A percentile compares a stretch with the other conserved stretches of the same genome.
Evolutionary conservation across 352 stramenopile genomes (phyloP).

Genomic region (Aphanomyces cochlioides): DNA sequence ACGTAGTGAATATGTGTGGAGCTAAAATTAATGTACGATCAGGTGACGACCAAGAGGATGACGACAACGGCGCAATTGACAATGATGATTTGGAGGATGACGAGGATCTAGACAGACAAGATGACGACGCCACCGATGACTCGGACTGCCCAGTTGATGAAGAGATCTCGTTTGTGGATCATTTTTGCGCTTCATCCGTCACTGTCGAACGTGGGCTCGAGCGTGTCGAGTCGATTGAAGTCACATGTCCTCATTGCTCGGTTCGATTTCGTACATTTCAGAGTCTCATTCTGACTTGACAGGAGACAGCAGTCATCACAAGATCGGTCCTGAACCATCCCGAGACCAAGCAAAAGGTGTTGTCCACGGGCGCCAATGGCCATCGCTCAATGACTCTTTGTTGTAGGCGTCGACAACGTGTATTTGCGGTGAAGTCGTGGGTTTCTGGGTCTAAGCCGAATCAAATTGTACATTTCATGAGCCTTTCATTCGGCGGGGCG

Average conservation of each 20-base stretch:
- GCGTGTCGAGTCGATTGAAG: slow-evolving; percentile 11
- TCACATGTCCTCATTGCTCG: slow-evolving; percentile 1
- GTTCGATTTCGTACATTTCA: neutral
- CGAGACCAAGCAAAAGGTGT: slow-evolving; percentile 13
- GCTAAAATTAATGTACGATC: neutral
- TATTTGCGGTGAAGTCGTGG: slow-evolving; percentile 10
- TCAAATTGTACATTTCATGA: neutral
- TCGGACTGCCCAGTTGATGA: neutral
- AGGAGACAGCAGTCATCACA: slow-evolving; percentile 10
- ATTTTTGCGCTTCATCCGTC: neutral
- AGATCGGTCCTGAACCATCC: neutral
- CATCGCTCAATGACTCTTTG: too few species aligned
- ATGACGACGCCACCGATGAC: neutral
- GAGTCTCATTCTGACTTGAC: neutral
- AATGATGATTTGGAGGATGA: neutral
- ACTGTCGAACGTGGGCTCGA: neutral
- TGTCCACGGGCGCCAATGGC: too few species aligned
- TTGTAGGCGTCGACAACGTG: neutral
- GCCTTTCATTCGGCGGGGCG: too few species aligned
- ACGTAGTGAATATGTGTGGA: neutral
- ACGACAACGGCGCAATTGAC: neutral
- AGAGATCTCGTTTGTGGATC: neutral
- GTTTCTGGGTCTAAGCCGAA: slow-evolving; percentile 14
- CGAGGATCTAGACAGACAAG: neutral
- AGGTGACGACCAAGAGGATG: neutral